These are phyloP conservation scores for Plantago coronopus DNA, from an alignment of 305 asterid species.

Conservation along the genomic window DNA sequence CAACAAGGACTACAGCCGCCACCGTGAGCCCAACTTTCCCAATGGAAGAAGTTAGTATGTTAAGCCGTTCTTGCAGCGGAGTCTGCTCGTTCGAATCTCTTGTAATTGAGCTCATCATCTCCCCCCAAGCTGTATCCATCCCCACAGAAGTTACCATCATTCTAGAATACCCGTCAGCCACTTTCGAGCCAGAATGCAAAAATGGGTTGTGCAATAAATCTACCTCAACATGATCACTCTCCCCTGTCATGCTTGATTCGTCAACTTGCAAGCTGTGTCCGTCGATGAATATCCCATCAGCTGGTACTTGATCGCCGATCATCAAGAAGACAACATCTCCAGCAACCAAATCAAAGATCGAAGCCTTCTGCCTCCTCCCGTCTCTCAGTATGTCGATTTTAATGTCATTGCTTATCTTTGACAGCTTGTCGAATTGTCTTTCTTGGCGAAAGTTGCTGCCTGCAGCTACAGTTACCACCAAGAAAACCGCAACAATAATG, in stretches of 20 bases:
- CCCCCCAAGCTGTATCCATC: constrained; percentile 56
- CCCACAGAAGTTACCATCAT: constrained; percentile 55
- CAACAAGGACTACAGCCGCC: constrained; percentile 38
- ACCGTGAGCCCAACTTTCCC: constrained; percentile 49
- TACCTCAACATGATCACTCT: constrained; percentile 46
- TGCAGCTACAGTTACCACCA: constrained; percentile 42
- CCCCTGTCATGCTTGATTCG: constrained; percentile 72
- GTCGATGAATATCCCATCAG: constrained; percentile 42
- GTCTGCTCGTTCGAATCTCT: constrained; percentile 40
- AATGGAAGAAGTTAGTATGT: constrained; percentile 35
- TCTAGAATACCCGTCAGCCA: constrained; percentile 43
- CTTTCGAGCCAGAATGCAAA: constrained; percentile 49
- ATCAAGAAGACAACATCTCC: constrained; percentile 47
- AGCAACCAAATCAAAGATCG: constrained; percentile 44
- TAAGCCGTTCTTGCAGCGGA: constrained; percentile 46
- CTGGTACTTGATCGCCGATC: constrained; percentile 56
- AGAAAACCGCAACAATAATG: constrained; percentile 49
- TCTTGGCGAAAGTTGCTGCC: constrained; percentile 51
- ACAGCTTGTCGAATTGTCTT: constrained; percentile 50
- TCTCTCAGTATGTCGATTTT: constrained; percentile 42
- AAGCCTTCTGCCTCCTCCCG: constrained; percentile 42
- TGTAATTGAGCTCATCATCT: constrained; percentile 53
- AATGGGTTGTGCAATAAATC: constrained; percentile 32
- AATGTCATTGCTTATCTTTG: constrained; percentile 43
- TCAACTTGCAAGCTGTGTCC: constrained; percentile 51